Base-by-base conservation (phyloP, 768 basidiomycete species). In the Termitomyces sp. region DNA sequence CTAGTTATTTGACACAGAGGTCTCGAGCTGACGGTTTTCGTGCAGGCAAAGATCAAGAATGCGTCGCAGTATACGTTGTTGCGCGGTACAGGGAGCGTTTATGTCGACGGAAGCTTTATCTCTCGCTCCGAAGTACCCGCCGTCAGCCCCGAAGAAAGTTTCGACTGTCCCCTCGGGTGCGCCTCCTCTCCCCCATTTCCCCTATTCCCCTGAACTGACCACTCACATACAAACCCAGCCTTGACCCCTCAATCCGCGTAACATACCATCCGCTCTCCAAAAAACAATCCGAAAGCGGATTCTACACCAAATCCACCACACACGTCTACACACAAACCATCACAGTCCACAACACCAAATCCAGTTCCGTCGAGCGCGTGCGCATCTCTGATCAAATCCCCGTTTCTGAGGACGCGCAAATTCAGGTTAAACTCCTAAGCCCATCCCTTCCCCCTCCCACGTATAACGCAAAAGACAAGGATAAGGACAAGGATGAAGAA, bases 121-220 rank as follows among this genome's bases (percentile, higher is more conserved):
- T 68, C 72, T 5, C 62, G 67, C 18, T 66, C 71, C 0, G 22
- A 59, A 6, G 53, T 74, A 3, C 70, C 73, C 0, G 39, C 59
- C 0, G 70, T 73, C 6, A 73, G 66, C 51, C 73, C 73, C 5
- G 64, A 68, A 36, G 73, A 73, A 59, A 72, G 65, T 58, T 74
- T 74, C 50, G 65, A 71, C 55, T 74, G 73, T 56, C 60, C 71
- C 2, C 68, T 74, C 1, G 72, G 73, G 72, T 73, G 36, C n/a
- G 56, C 54, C 18, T 11, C 28, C 32, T 8, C 36, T 36, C 32
- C 9, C 9, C 3, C 46, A 6, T 22, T 15, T 13, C 22, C 11
- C 11, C 28, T 0, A 38, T 11, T 45, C 3, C 8, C 3, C 16
- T 13, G 7, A 12, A 44, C 40, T 40, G 15, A 39, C 16, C 18